Evolutionary conservation across 2,329 filamentous ascomycete genomes (phyloP).

Genomic region (Penicillium sp.): DNA sequence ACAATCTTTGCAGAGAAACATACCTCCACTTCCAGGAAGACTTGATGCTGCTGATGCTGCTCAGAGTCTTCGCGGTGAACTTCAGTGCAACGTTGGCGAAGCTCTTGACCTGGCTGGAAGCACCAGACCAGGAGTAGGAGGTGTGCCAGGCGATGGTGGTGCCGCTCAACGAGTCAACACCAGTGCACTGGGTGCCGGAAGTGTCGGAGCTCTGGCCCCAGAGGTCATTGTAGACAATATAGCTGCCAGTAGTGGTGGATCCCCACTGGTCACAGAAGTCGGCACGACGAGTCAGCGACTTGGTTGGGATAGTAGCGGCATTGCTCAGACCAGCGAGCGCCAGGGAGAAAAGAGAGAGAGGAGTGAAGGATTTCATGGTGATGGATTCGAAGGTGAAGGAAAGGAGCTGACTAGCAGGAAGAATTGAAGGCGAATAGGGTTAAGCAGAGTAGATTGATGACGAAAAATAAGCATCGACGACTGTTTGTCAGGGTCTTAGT

Average conservation of each 20-base stretch:
- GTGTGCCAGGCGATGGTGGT: slow-evolving; percentile 52
- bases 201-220: slow-evolving; percentile 52
- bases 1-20: slow-evolving; percentile 7
- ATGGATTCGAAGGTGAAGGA: slow-evolving; percentile 1
- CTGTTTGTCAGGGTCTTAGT: not conserved
- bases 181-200: slow-evolving; percentile 53
- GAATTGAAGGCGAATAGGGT: slow-evolving; percentile 4
- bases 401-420: slow-evolving; percentile 3
- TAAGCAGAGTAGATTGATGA: slow-evolving; percentile 1
- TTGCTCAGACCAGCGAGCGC: slow-evolving; percentile 31
- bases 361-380: slow-evolving; percentile 40
- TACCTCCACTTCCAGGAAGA: slow-evolving; percentile 55
- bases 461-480: not conserved
- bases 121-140: slow-evolving; percentile 53
- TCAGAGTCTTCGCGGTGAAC: slow-evolving; percentile 43
- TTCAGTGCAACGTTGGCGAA: slow-evolving; percentile 53
- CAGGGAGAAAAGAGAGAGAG: slow-evolving; percentile 31
- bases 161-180: slow-evolving; percentile 45
- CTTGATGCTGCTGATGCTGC: slow-evolving; percentile 49
- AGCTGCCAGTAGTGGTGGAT: slow-evolving; percentile 47
- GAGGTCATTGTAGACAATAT: slow-evolving; percentile 61
- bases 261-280: slow-evolving; percentile 52
- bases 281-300: slow-evolving; percentile 35
- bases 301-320: slow-evolving; percentile 32
- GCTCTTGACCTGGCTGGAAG: slow-evolving; percentile 52